Evolutionary conservation across 2,329 filamentous ascomycete genomes (phyloP).

Genomic region (Diaporthe amygdali): DNA sequence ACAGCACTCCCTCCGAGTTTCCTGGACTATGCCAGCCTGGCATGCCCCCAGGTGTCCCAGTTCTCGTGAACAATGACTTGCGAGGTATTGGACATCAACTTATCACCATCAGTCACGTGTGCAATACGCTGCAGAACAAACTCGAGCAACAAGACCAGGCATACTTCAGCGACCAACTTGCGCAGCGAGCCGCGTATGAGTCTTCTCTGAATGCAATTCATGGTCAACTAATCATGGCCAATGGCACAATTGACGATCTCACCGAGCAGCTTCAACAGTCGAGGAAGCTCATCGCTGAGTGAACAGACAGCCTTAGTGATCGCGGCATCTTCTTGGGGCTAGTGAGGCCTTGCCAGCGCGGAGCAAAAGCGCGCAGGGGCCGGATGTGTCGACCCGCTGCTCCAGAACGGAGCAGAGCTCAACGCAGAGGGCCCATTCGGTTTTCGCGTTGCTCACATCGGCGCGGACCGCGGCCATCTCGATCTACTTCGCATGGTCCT

Average conservation of each 20-base stretch:
- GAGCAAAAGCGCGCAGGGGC: no score
- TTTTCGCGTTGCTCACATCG: not conserved
- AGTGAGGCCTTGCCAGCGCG: no score
- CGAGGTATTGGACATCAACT: slow-evolving; percentile 19
- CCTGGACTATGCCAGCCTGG: slow-evolving; percentile 24
- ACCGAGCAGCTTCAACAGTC: not conserved
- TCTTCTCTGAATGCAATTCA: slow-evolving; percentile 14
- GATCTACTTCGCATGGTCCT: not conserved
- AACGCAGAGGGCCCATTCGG: not conserved
- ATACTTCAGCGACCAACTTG: not conserved
- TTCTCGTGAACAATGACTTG: slow-evolving; percentile 22
- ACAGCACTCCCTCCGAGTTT: no score
- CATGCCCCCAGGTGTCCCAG: slow-evolving; percentile 6
- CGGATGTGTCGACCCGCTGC: not conserved
- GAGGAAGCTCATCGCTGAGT: not conserved
- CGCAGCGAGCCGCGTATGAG: slow-evolving; percentile 2
- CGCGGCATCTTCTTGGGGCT: no score
- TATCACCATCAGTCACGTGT: slow-evolving; percentile 10
- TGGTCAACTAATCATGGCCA: slow-evolving; percentile 7
- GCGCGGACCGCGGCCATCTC: not conserved
- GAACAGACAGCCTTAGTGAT: no score
- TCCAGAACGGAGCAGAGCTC: not conserved
- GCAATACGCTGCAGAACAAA: slow-evolving; percentile 11
- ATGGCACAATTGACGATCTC: not conserved
- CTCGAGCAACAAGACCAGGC: not conserved